These are phyloP conservation scores for Malus orientalis DNA, from an alignment of 306 rosid species.

Conservation along the genomic window DNA sequence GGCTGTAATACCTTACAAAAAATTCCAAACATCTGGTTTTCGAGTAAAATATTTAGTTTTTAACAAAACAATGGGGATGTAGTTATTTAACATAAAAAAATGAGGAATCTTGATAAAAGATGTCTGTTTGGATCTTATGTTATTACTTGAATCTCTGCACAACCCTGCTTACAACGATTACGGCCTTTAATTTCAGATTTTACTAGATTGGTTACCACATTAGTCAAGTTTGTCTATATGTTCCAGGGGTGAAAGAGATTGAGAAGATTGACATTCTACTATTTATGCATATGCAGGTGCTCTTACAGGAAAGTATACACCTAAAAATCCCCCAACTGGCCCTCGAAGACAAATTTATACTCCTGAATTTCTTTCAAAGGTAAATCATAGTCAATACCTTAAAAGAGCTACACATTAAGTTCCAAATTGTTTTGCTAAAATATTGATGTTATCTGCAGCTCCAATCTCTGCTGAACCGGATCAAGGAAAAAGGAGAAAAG, in stretches of 20 bases:
- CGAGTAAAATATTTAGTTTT: not conserved
- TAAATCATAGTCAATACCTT: slow-evolving; percentile 8
- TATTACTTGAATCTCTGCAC: not conserved
- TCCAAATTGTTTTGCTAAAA: slow-evolving; percentile 18
- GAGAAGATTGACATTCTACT: not conserved
- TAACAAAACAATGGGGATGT: not conserved
- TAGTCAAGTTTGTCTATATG: not conserved
- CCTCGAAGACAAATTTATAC: slow-evolving; percentile 80
- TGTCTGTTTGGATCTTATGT: not conserved
- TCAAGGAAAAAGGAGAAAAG: slow-evolving; percentile 53
- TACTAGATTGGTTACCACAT: not conserved
- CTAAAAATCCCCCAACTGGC: slow-evolving; percentile 71
- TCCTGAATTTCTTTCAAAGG: slow-evolving; percentile 59
- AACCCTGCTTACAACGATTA: not conserved
- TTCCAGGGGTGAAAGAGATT: not conserved
- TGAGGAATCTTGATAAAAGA: not conserved
- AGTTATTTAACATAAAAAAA: not conserved
- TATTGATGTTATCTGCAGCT: slow-evolving; percentile 48
- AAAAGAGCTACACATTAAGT: not conserved
- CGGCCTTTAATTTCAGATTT: not conserved
- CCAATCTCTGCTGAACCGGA: slow-evolving; percentile 68
- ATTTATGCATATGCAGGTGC: slow-evolving; percentile 41
- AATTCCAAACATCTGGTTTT: not conserved
- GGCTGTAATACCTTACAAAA: not conserved
- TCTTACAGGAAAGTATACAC: slow-evolving; percentile 73